Conservation (phyloP, 108 stramenopile species). For the Pseudonitzschia pungens region DNA sequence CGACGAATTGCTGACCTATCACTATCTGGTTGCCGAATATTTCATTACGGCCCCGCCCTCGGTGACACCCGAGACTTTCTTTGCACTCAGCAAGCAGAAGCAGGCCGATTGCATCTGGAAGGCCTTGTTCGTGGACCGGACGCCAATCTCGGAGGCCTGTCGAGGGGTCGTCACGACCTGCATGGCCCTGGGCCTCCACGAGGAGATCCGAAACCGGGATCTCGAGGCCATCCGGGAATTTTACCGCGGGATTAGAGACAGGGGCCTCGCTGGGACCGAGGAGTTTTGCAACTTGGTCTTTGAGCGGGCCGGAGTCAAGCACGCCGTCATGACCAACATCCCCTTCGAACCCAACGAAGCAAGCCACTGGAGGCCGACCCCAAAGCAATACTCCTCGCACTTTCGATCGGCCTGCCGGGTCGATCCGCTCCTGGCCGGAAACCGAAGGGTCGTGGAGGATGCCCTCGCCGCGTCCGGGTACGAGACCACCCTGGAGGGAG, state of each 20-base stretch:
- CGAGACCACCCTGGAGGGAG: constrained; percentile 62
- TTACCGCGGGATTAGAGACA: constrained; percentile 48
- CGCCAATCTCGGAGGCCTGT: constrained; percentile 87
- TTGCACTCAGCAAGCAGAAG: constrained; percentile 48
- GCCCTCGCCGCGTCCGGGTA: constrained; percentile 72
- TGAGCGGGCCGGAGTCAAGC: constrained; percentile 59
- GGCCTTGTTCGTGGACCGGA: constrained; percentile 74
- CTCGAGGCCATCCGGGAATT: constrained; percentile 64
- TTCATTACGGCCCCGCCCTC: constrained; percentile 80
- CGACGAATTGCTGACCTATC: constrained; percentile 91
- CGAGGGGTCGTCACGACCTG: constrained; percentile 84
- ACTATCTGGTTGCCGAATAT: constrained; percentile 90
- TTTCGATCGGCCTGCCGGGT: constrained; percentile 88
- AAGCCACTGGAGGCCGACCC: constrained; percentile 69
- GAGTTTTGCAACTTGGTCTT: constrained; percentile 59
- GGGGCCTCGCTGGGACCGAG: constrained; percentile 51
- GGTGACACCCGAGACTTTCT: constrained; percentile 64
- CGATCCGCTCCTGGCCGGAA: constrained; percentile 85
- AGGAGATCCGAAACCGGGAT: constrained; percentile 52
- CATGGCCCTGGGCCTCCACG: constrained; percentile 51
- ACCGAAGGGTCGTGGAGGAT: constrained; percentile 51
- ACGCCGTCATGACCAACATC: constrained; percentile 93
- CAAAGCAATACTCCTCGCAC: constrained; percentile 43
- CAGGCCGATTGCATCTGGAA: constrained; percentile 85
- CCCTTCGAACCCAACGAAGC: constrained; percentile 85